Conservation (phyloP, 2,329 filamentous ascomycete species). For the Aspergillus sp. region DNA sequence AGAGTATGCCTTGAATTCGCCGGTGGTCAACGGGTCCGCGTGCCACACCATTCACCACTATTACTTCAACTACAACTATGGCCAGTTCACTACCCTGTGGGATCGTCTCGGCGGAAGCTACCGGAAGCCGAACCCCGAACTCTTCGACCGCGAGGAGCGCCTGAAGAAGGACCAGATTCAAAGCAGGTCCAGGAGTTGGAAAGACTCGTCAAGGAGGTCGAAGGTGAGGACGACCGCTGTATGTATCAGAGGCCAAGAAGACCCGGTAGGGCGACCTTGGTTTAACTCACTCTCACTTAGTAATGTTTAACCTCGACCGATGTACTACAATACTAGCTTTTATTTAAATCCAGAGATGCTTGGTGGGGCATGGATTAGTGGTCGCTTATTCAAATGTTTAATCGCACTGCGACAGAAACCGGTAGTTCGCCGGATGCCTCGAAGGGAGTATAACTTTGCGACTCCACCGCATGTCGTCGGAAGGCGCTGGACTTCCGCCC, state of each 20-base stretch:
- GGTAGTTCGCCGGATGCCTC: too few relatives aligned
- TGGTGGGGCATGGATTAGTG: too few relatives aligned
- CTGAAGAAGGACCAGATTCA: constrained; percentile 8
- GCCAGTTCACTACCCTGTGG: constrained; percentile 91
- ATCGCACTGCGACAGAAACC: too few relatives aligned
- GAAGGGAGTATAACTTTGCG: background rate
- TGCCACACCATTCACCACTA: constrained; percentile 92
- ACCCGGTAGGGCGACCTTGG: background rate
- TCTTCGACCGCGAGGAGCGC: constrained; percentile 13
- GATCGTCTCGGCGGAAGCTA: constrained; percentile 78
- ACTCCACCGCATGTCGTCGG: constrained; percentile 2
- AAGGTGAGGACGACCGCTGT: constrained; percentile 14
- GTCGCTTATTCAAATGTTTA: too few relatives aligned
- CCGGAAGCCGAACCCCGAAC: constrained; percentile 13
- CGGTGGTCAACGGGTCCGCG: constrained; percentile 89
- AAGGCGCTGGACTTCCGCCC: constrained; percentile 1
- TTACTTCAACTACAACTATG: constrained; percentile 90
- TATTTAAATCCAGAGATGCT: background rate
- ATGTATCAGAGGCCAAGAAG: constrained; percentile 7
- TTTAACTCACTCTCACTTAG: background rate
- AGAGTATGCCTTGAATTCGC: constrained; percentile 84
- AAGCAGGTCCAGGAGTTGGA: constrained; percentile 12
- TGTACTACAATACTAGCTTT: background rate
- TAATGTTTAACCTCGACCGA: background rate
- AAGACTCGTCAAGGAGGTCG: constrained; percentile 13